These are phyloP conservation scores for Cutaneotrichosporon dermatis DNA, from an alignment of 1,284 basidiomycete genomes.

Conservation along the genomic window DNA sequence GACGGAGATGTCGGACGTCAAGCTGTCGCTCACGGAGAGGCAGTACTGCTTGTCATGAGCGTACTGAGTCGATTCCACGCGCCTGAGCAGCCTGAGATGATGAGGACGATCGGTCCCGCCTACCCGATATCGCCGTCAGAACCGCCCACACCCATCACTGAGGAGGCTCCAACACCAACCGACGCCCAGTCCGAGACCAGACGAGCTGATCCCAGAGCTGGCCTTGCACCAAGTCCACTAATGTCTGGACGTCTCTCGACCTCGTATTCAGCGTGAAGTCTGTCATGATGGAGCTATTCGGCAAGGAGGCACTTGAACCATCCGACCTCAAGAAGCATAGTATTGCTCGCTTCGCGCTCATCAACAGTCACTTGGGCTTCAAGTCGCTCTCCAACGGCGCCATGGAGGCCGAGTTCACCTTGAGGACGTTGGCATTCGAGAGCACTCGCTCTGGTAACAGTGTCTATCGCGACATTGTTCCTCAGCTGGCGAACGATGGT, in stretches of 20 bases:
- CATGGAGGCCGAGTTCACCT: conserved; percentile 76
- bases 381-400: conserved; percentile 81
- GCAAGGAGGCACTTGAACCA: conserved; percentile 60
- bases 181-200: background rate
- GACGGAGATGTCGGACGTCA: conserved; percentile 78
- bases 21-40: conserved; percentile 80
- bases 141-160: conserved; percentile 12
- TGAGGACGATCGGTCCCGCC: conserved; percentile 24
- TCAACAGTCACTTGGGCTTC: conserved; percentile 70
- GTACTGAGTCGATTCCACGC: conserved; percentile 69
- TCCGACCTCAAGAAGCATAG: conserved; percentile 69
- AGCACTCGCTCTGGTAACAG: conserved; percentile 79
- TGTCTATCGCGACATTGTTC: conserved; percentile 92
- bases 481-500: conserved; percentile 78
- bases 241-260: conserved; percentile 65
- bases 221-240: conserved; percentile 29
- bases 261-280: conserved; percentile 68
- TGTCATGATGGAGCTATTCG: conserved; percentile 90
- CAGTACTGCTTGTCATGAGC: conserved; percentile 77
- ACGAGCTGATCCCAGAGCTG: conserved; percentile 55
- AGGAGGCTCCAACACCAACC: conserved; percentile 4
- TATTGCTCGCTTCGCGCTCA: conserved; percentile 80
- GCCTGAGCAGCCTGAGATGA: conserved; percentile 54
- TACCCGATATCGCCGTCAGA: conserved; percentile 19
- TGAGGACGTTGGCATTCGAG: conserved; percentile 86